phyloP scores from a whole-genome alignment of 2,329 filamentous ascomycete species.

The Lizonia empirigonia region DNA sequence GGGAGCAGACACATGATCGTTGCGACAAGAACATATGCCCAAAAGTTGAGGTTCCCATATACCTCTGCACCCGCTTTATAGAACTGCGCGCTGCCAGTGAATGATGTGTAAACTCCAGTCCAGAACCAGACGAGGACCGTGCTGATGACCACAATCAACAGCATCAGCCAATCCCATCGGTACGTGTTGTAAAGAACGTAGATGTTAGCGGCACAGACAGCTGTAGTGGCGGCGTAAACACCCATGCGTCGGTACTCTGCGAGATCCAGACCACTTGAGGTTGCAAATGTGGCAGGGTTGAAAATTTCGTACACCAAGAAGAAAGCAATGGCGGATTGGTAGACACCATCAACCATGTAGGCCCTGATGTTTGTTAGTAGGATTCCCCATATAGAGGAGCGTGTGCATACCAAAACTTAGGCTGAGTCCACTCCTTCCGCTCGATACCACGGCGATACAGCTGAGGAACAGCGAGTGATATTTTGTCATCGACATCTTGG shows the following conservation, averaged over 20 bases:
- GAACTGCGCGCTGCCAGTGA: conserved; percentile 65
- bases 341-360: conserved; percentile 94
- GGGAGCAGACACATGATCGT: conserved; percentile 84
- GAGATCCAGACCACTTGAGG: conserved; percentile 74
- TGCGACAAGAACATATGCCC: conserved; percentile 80
- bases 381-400: not conserved
- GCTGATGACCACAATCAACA: conserved; percentile 80
- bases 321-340: conserved; percentile 92
- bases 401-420: conserved; percentile 85
- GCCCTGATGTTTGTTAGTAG: conserved; percentile 48
- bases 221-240: conserved; percentile 81
- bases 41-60: conserved; percentile 83
- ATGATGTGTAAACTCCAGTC: conserved; percentile 84
- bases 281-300: conserved; percentile 69
- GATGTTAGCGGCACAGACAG: conserved; percentile 86
- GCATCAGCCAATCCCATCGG: conserved; percentile 96
- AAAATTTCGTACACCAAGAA: conserved; percentile 90
- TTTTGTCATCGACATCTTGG: conserved; percentile 92
- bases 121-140: conserved; percentile 91
- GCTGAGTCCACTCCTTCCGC: conserved; percentile 92
- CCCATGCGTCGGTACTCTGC: conserved; percentile 84
- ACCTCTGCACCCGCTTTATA: conserved; percentile 80
- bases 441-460: conserved; percentile 96
- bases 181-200: conserved; percentile 98
- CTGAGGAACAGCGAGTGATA: conserved; percentile 92